A percentile compares a stretch with the other conserved stretches of the same genome.
Conservation (phyloP, 2,329 filamentous ascomycete genomes). For the Fusarium sp. region DNA sequence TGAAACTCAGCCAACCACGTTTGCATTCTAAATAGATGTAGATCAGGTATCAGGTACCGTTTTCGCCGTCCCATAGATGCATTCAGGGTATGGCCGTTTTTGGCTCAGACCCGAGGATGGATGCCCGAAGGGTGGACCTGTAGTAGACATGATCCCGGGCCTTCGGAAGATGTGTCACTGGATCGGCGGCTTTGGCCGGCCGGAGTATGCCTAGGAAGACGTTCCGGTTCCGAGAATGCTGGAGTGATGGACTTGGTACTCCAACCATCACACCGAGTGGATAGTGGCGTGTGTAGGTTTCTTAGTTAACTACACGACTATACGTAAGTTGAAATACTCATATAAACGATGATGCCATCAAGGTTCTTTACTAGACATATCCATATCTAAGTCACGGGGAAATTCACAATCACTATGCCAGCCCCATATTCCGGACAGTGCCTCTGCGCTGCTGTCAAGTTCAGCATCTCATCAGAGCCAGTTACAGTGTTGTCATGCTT, state of each 20-base stretch:
- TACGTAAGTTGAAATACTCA: not conserved
- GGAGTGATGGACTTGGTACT: not conserved
- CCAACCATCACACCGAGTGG: not conserved
- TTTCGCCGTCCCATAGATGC: not conserved
- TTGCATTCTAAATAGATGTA: not conserved
- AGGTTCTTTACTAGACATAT: not conserved
- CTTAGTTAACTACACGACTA: not conserved
- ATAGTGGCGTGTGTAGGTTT: not conserved
- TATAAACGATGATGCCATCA: not conserved
- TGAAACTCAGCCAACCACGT: not conserved
- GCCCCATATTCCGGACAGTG: conserved; percentile 31
- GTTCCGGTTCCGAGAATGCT: not conserved
- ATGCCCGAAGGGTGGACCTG: not conserved
- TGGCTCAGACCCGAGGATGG: not conserved
- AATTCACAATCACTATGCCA: conserved; percentile 13
- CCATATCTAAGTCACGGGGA: too few species aligned
- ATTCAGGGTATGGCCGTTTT: not conserved
- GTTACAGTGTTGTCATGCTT: conserved; percentile 35
- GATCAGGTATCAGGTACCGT: fast-evolving
- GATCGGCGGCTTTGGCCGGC: not conserved
- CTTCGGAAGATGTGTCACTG: not conserved
- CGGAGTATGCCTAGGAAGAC: not conserved
- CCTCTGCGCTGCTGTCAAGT: conserved; percentile 29
- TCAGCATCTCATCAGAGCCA: conserved; percentile 27
- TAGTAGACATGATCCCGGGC: not conserved